phyloP scores from a whole-genome alignment of 2,329 filamentous ascomycete genomes.

The Chrysosporium queenslandicum region DNA sequence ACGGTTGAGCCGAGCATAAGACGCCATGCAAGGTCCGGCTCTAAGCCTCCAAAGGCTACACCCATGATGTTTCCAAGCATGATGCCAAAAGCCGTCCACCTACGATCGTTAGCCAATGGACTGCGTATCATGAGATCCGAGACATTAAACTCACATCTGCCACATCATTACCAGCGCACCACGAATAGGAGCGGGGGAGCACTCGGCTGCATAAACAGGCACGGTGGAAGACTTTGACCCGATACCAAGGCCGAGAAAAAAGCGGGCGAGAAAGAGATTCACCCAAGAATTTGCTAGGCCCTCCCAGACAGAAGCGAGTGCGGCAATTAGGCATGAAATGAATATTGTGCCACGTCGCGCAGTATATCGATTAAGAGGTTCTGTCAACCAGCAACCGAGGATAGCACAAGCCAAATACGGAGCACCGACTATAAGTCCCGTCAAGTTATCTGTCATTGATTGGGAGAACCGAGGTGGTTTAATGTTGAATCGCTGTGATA shows the following conservation, averaged over 20 bases:
- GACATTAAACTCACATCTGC: slow-evolving; percentile 35
- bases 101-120: background rate
- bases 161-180: slow-evolving; percentile 45
- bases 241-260: slow-evolving; percentile 36
- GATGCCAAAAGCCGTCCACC: slow-evolving; percentile 38
- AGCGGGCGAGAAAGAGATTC: slow-evolving; percentile 35
- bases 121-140: too few relatives aligned
- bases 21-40: slow-evolving; percentile 51
- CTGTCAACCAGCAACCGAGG: slow-evolving; percentile 41
- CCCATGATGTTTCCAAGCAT: slow-evolving; percentile 43
- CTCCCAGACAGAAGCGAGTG: slow-evolving; percentile 36
- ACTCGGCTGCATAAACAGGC: slow-evolving; percentile 42
- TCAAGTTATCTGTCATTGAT: slow-evolving; percentile 28
- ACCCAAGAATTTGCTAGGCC: slow-evolving; percentile 36
- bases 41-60: slow-evolving; percentile 37
- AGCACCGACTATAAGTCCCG: slow-evolving; percentile 37
- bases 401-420: slow-evolving; percentile 39
- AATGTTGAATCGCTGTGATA: slow-evolving; percentile 11
- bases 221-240: slow-evolving; percentile 38
- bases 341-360: slow-evolving; percentile 40
- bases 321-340: slow-evolving; percentile 34
- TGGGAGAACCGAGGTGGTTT: slow-evolving; percentile 19
- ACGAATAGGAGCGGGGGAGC: slow-evolving; percentile 40
- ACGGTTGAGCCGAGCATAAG: slow-evolving; percentile 60
- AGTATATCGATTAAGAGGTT: slow-evolving; percentile 38